Evolutionary conservation across 441 rosid genomes (phyloP).

Genomic region (Syzygium malaccense): DNA sequence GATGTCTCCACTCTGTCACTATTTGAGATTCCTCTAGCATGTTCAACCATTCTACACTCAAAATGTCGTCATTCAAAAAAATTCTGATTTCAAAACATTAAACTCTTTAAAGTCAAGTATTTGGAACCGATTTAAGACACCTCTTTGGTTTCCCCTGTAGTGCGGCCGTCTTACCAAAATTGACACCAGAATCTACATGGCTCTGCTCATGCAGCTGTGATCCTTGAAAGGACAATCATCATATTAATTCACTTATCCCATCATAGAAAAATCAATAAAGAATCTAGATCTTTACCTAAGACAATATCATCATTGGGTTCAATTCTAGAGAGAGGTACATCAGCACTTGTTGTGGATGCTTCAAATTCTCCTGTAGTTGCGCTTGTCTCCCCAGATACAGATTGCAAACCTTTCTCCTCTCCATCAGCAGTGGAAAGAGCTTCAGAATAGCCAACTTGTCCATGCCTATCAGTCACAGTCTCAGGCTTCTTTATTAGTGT

Average conservation of each 20-base stretch:
- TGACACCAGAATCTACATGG: constrained; percentile 18
- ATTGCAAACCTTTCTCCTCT: constrained; percentile 12
- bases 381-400: constrained; percentile 5
- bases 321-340: constrained; percentile 6
- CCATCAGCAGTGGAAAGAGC: neutral
- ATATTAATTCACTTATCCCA: constrained; percentile 10
- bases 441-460: constrained; percentile 11
- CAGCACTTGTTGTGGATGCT: constrained; percentile 12
- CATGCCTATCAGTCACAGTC: constrained; percentile 3
- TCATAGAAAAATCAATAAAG: constrained; percentile 5
- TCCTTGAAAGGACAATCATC: constrained; percentile 41
- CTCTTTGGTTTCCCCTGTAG: constrained; percentile 67
- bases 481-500: constrained; percentile 53
- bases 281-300: constrained; percentile 26
- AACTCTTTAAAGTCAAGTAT: neutral
- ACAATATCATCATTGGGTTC: constrained; percentile 10
- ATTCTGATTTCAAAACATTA: neutral
- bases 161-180: constrained; percentile 25
- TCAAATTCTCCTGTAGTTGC: constrained; percentile 2
- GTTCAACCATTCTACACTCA: constrained; percentile 57
- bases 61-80: constrained; percentile 4
- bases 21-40: constrained; percentile 25
- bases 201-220: constrained; percentile 36
- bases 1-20: constrained; percentile 17
- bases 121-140: constrained; percentile 25